A percentile compares a stretch with the other conserved stretches of the same genome.
phyloP scores from a whole-genome alignment of 805 yeast genomes.

The Nakazawaea wyomingensis region DNA sequence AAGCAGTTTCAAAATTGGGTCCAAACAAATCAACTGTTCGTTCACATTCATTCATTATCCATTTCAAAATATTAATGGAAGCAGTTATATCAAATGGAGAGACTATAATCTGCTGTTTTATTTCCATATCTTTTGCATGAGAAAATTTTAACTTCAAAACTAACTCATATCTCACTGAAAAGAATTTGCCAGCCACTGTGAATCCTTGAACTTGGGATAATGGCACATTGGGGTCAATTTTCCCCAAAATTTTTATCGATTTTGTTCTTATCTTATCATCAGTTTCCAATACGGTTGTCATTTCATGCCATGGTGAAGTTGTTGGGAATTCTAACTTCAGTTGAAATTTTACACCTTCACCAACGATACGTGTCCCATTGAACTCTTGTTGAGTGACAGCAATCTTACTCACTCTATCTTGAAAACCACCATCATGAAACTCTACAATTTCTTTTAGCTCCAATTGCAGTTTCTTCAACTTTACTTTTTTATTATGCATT shows the following conservation, averaged over 20 bases:
- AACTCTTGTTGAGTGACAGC: slow-evolving; percentile 9
- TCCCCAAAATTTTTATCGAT: slow-evolving; percentile 8
- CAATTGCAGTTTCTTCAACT: slow-evolving; percentile 38
- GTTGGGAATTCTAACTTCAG: slow-evolving; percentile 29
- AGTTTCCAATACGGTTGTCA: background rate
- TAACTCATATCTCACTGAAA: slow-evolving; percentile 46
- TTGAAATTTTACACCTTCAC: slow-evolving; percentile 23
- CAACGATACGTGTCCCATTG: slow-evolving; percentile 19
- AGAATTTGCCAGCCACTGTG: slow-evolving; percentile 46
- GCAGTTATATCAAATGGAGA: slow-evolving; percentile 47
- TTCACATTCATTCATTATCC: slow-evolving; percentile 51
- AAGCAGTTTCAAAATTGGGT: slow-evolving; percentile 28
- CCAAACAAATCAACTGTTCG: slow-evolving; percentile 26
- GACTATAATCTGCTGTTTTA: slow-evolving; percentile 47
- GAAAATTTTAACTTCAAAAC: slow-evolving; percentile 42
- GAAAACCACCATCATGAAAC: slow-evolving; percentile 42
- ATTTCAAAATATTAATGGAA: slow-evolving; percentile 43
- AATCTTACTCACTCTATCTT: slow-evolving; percentile 4
- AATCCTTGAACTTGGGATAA: slow-evolving; percentile 40
- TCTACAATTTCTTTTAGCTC: slow-evolving; percentile 52
- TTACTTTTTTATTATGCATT: slow-evolving; percentile 20
- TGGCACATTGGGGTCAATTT: slow-evolving; percentile 28
- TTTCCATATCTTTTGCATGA: slow-evolving; percentile 44
- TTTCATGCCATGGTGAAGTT: slow-evolving; percentile 16
- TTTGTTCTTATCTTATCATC: background rate